phyloP scores from a whole-genome alignment of 805 yeast genomes.

The Kluyveromyces aestuarii region DNA sequence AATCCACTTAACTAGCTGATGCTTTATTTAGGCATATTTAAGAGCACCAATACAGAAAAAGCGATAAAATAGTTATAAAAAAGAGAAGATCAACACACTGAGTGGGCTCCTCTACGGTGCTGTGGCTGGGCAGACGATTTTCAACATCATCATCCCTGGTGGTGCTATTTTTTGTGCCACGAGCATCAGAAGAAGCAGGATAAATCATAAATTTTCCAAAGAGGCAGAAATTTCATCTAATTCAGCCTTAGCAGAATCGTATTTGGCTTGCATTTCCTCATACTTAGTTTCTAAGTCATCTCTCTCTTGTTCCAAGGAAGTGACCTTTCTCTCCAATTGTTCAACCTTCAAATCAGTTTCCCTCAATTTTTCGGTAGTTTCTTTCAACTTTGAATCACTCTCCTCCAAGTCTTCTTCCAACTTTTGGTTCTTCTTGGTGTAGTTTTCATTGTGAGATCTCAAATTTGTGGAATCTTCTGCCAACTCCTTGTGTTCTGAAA shows the following conservation, averaged over 20 bases:
- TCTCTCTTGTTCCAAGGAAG: constrained; percentile 86
- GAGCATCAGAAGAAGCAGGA: neutral
- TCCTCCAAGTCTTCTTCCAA: constrained; percentile 88
- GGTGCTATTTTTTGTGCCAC: neutral
- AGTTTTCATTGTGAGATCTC: constrained; percentile 83
- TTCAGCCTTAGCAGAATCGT: constrained; percentile 80
- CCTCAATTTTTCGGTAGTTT: constrained; percentile 87
- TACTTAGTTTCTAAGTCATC: constrained; percentile 83
- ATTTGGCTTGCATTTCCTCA: constrained; percentile 78
- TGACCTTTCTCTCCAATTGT: constrained; percentile 88
- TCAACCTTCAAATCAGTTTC: constrained; percentile 95
- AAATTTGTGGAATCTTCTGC: constrained; percentile 88
- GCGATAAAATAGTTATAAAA: constrained; percentile 1
- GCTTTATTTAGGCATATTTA: neutral
- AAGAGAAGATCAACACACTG: constrained; percentile 1
- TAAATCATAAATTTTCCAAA: constrained; percentile 49
- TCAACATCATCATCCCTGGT: neutral
- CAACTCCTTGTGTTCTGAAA: constrained; percentile 68
- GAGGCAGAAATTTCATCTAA: constrained; percentile 95
- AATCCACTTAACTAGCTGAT: neutral
- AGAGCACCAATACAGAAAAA: neutral
- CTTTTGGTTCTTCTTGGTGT: constrained; percentile 79
- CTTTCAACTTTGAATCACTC: constrained; percentile 84
- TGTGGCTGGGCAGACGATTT: no score
- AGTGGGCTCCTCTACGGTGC: neutral